Conservation (phyloP, 73 alveolate species). For the Tetrahymena thermophila region DNA sequence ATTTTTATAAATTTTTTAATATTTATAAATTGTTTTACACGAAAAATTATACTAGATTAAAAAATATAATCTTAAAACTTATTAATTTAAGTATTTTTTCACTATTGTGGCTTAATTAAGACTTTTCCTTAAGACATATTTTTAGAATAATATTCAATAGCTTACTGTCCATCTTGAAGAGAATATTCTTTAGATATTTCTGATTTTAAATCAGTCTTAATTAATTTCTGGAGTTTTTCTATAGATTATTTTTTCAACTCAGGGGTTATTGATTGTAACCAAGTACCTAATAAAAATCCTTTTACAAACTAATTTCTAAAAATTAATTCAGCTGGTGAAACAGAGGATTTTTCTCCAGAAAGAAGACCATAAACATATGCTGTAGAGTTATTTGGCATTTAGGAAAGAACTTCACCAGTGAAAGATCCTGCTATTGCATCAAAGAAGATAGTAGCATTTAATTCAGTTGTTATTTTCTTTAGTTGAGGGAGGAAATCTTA, state of each 20-base stretch:
- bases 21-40: no score
- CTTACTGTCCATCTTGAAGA: not conserved
- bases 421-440: slow-evolving; percentile 63
- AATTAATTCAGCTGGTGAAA: not conserved
- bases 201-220: not conserved
- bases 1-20: no score
- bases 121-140: not conserved
- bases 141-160: not conserved
- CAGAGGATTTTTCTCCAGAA: not conserved
- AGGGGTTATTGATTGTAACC: not conserved
- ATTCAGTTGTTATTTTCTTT: not conserved
- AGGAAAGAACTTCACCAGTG: slow-evolving; percentile 42
- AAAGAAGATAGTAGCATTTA: slow-evolving; percentile 51
- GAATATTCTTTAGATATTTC: not conserved
- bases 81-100: not conserved
- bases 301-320: not conserved
- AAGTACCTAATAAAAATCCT: not conserved
- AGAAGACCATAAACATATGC: slow-evolving; percentile 56
- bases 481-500: not conserved
- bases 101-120: not conserved
- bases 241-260: not conserved
- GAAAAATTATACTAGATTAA: no score
- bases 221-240: not conserved
- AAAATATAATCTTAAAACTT: no score
- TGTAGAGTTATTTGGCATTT: slow-evolving; percentile 44